Percentiles rank a stretch among this genome's conserved stretches.
Conservation (phyloP, 768 basidiomycete genomes). For the Pulveroboletus sp. region DNA sequence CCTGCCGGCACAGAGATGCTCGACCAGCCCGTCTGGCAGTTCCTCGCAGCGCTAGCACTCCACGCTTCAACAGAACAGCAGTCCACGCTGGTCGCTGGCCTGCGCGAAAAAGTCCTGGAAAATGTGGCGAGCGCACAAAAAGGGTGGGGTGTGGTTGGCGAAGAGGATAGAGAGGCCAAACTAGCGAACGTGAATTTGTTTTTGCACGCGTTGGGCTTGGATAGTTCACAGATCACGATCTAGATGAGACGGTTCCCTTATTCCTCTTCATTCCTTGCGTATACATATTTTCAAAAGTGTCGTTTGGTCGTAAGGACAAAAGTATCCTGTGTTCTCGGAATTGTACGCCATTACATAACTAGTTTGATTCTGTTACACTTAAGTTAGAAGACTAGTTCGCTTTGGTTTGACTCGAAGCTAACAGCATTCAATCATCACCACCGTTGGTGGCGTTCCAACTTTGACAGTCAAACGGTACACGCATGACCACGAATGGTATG, state of each 20-base stretch:
- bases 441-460: no score
- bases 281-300: constrained; percentile 5
- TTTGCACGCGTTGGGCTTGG: constrained; percentile 73
- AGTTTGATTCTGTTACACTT: background rate
- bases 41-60: constrained; percentile 85
- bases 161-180: constrained; percentile 74
- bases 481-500: no score
- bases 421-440: no score
- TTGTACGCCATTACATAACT: constrained; percentile 12
- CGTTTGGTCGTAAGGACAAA: constrained; percentile 14
- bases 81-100: constrained; percentile 74
- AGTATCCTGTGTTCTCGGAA: constrained; percentile 15
- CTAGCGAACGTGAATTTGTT: constrained; percentile 93
- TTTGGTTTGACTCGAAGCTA: no score
- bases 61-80: constrained; percentile 87
- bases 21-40: constrained; percentile 94
- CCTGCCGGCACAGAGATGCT: constrained; percentile 52
- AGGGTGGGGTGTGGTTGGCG: constrained; percentile 61
- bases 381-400: no score
- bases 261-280: background rate
- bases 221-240: constrained; percentile 68
- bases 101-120: constrained; percentile 93
- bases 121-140: constrained; percentile 80
- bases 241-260: constrained; percentile 15
- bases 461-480: no score